Evolutionary conservation across 1,284 basidiomycete species (phyloP).

Genomic region (Ganoderma leucocontextum): DNA sequence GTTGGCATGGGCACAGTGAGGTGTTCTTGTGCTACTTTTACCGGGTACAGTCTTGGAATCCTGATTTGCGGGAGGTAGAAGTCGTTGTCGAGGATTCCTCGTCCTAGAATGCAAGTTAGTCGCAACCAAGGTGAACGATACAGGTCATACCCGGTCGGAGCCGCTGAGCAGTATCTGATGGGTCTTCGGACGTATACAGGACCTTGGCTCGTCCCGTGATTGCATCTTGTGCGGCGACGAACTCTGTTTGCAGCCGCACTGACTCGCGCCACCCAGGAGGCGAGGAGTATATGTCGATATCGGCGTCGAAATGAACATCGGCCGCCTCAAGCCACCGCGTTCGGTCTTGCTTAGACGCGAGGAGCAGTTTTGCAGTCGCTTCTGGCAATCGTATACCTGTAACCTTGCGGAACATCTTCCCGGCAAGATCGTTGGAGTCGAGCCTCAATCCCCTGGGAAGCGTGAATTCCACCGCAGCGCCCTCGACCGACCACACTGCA

Average conservation of each 20-base stretch:
- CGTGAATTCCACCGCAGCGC: conserved; percentile 63
- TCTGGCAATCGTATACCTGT: conserved; percentile 63
- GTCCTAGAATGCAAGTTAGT: conserved; percentile 39
- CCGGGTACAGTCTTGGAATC: conserved; percentile 43
- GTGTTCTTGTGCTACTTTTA: conserved; percentile 12
- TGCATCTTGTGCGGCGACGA: conserved; percentile 77
- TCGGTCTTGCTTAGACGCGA: conserved; percentile 48
- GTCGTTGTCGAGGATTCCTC: conserved; percentile 51
- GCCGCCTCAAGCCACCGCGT: conserved; percentile 78
- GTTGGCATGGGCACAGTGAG: conserved; percentile 14
- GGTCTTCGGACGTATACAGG: conserved; percentile 52
- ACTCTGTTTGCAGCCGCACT: conserved; percentile 66
- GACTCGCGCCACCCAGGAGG: conserved; percentile 65
- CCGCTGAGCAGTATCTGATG: conserved; percentile 16
- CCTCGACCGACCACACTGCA: conserved; percentile 59
- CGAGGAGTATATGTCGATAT: conserved; percentile 75
- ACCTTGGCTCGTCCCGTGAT: conserved; percentile 69
- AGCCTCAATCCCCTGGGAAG: conserved; percentile 69
- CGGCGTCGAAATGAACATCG: conserved; percentile 59
- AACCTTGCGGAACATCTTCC: conserved; percentile 67
- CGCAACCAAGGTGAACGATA: conserved; percentile 24
- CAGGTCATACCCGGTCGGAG: conserved; percentile 33
- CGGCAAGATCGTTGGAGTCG: conserved; percentile 79
- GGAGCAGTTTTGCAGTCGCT: conserved; percentile 54
- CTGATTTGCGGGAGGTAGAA: conserved; percentile 65